Base-by-base conservation (phyloP, 768 basidiomycete species). In the Lactifluus rugatus region DNA sequence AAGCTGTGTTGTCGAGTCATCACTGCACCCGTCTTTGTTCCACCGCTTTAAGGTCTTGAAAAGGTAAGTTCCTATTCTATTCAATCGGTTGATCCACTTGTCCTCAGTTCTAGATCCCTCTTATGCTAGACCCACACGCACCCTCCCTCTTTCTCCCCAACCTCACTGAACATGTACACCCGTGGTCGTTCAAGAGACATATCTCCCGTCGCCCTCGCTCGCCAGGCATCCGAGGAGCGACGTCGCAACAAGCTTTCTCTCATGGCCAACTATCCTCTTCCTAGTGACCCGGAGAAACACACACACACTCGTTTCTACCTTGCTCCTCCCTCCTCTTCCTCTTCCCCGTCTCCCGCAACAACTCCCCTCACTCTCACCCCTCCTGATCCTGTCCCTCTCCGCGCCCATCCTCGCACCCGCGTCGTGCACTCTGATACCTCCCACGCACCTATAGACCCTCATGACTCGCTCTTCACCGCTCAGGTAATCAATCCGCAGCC, bases 161-260 rank as follows among this genome's bases (percentile, higher is more conserved):
- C 11, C 11, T 34, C 50, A 19, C 19, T 32, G 13, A 1, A 47
- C 53, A 62, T 62, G 61, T 45, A 54, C 17, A 44, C 61, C 21
- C 63, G 63, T 49, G 63, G 63, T 10, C 63, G 63, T 21, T 64
- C 63, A 36, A 54, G 45, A 31, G 49, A 56, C 11, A 26, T 64
- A 13, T 64, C 63, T 50, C 51, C 61, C 47, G 61, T 59, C 51
- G 63, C 63, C 8, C 46, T 64, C 19, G 63, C 63, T 45, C 61
- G 63, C n/a, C 61, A 64, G 48, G 61, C 61, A 42, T 64, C 63
- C 32, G 61, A 64, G 41, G 63, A 64, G 28, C 63, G 63, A 42
- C 57, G 48, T 16, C 53, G 50, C 16, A 56, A 31, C 17, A 49
- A 28, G 14, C 11, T 42, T 3, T 52, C 60, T 21, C 31, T 61